Evolutionary conservation across 345 rosid species (phyloP), one percentile per base, ranked within the genome.

Genomic region (Noccaea bulbosa): DNA sequence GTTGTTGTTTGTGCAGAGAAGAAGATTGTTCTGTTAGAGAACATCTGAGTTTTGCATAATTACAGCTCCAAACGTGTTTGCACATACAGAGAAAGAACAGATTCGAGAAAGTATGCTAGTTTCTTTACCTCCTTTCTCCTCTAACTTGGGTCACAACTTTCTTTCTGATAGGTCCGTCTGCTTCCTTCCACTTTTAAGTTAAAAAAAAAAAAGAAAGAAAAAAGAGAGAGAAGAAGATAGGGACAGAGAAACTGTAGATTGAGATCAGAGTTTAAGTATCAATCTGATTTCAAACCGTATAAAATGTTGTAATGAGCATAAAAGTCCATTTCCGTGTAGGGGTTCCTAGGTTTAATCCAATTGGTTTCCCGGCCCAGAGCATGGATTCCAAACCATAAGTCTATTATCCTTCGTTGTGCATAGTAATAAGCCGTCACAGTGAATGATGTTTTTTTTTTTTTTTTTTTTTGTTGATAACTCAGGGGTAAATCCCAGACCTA

Each of bases 21-120:
- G 70, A 69, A 62, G 73, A 62, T 62, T 75, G 74, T 75, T 68
- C 65, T 67, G 74, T 34, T 73, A 58, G 54, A 45, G 65, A 62
- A 68, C 50, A 75, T 41, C 64, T 53, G 69, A 74, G 45, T 75
- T 75, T 75, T 68, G 78, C 59, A 52, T 52, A 67, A 59, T 41
- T 40, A 66, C 67, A 66, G 46, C 49, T 22, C 48, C 35, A 39
- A 20, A 58, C 24, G n/a, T n/a, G n/a, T 51, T 56, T 73, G 71
- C 67, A 73, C 67, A 66, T 66, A 73, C 34, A 67, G 69, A 57
- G 77, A 74, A 20, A 20, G 11, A 52, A 62, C n/a, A 51, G 16
- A 50, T 8, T 50, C 32, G 4, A 49, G 32, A 4, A 54, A 16
- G 55, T 44, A 64, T 57, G 38, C 33, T 73, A 73, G 72, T 58